Conservation (phyloP, 345 rosid species). For the Eutrema yunnanense region DNA sequence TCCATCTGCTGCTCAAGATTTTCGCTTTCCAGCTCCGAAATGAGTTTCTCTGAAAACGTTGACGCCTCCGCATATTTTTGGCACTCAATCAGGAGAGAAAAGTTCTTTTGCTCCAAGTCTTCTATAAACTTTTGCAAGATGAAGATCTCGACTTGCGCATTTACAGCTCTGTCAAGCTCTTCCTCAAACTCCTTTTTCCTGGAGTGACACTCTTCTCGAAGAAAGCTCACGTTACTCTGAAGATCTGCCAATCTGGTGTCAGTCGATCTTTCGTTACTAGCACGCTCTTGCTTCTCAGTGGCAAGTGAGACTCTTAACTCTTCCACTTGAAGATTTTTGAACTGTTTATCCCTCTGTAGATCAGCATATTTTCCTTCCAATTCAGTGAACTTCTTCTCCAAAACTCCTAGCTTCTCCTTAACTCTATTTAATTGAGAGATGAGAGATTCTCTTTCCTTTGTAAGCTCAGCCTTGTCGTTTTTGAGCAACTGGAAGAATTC, state of each 20-base stretch:
- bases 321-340: slow-evolving; percentile 57
- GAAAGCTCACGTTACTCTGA: slow-evolving; percentile 55
- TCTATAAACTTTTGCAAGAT: slow-evolving; percentile 65
- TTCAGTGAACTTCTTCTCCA: slow-evolving; percentile 60
- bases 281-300: slow-evolving; percentile 62
- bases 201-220: slow-evolving; percentile 64
- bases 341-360: slow-evolving; percentile 64
- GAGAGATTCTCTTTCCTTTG: slow-evolving; percentile 47
- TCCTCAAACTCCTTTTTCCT: slow-evolving; percentile 85
- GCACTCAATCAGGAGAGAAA: slow-evolving; percentile 59
- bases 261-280: slow-evolving; percentile 50
- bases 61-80: slow-evolving; percentile 70
- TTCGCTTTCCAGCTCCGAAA: slow-evolving; percentile 69
- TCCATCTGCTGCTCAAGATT: slow-evolving; percentile 76
- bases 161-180: slow-evolving; percentile 78
- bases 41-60: slow-evolving; percentile 59
- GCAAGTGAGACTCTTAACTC: slow-evolving; percentile 54
- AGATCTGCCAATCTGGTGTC: slow-evolving; percentile 63
- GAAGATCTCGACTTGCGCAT: slow-evolving; percentile 75
- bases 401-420: slow-evolving; percentile 50
- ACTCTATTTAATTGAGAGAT: slow-evolving; percentile 53
- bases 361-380: slow-evolving; percentile 57
- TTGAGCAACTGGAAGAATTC: slow-evolving; percentile 64
- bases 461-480: slow-evolving; percentile 62
- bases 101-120: slow-evolving; percentile 74